Percentiles rank a stretch among this genome's conserved stretches.
These are phyloP conservation scores for Pichia sp. DNA, from an alignment of 1,139 yeast species.

Conservation along the genomic window DNA sequence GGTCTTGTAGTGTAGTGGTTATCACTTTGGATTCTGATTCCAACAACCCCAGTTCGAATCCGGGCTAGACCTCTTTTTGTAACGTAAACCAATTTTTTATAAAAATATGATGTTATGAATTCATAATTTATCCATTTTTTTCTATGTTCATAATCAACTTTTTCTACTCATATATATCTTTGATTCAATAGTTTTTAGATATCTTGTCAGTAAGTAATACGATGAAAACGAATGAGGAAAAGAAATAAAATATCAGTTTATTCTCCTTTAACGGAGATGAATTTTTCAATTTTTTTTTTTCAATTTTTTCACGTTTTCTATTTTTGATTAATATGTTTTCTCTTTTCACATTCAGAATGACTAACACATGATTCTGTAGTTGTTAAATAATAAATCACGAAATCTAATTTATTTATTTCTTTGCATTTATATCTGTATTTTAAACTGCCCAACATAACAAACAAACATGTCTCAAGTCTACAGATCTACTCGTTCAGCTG, in stretches of 20 bases:
- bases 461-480: constrained; percentile 44
- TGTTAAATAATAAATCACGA: too few relatives aligned
- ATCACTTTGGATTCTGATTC: constrained; percentile 33
- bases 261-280: too few relatives aligned
- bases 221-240: too few relatives aligned
- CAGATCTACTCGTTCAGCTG: constrained; percentile 79
- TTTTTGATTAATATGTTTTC: too few relatives aligned
- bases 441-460: neutral
- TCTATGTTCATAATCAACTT: neutral
- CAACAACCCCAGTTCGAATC: constrained; percentile 33
- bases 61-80: constrained; percentile 28
- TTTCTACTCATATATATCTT: too few relatives aligned
- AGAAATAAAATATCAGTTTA: too few relatives aligned
- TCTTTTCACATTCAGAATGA: neutral
- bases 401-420: too few relatives aligned
- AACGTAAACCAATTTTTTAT: too few relatives aligned
- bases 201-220: too few relatives aligned
- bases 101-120: too few relatives aligned
- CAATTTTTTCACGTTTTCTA: neutral
- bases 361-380: neutral
- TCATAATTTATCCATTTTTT: neutral
- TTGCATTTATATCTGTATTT: too few relatives aligned
- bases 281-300: neutral
- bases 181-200: too few relatives aligned
- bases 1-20: constrained; percentile 32